Base-by-base conservation (phyloP, 768 basidiomycete species). In the Kwoniella botswanensis region DNA sequence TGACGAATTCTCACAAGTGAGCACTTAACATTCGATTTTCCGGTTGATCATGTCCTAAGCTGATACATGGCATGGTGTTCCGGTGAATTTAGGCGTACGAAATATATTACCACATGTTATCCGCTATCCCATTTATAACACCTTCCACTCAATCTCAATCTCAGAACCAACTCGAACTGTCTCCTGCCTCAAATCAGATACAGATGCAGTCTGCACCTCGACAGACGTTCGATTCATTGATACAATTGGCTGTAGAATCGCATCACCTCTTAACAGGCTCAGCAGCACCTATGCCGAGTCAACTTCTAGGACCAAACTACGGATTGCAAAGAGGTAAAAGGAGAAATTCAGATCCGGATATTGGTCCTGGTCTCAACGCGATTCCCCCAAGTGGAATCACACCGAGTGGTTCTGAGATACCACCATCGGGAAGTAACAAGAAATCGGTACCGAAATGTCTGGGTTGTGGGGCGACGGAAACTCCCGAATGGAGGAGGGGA, bases 401-500 rank as follows among this genome's bases (percentile, higher is more conserved):
- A 50, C 46, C 46, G 46, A 50, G 18, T 50, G 42, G 5, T 7
- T n/a, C n/a, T 17, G 26, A 17, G 18, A 41, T 17, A 15, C 26
- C 44, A 46, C 12, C 43, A 21, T 9, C 53, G 7, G 42, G 55
- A 7, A 41, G 65, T 26, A 42, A 18, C 0, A 75, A 74, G 52
- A 74, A 72, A 61, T 22, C 46, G 22, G 41, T 63, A 2, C 71
- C 80, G 13, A 74, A 74, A 46, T 83, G 82, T 70, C 56, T 82
- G 41, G 79, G 78, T 9, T 84, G 84, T 60, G 75, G 77, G 22
- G 79, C 80, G 18, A 83, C 81, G 1, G 84, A 84, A 64, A 84
- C 84, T 21, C 84, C 84, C 10, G 84, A 84, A 72, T 84, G 84
- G 84, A 73, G 84, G 53, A 75, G 82, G 62, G 84, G 84, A 26